Evolutionary conservation across 2,329 filamentous ascomycete genomes (phyloP).

Genomic region (Colletotrichum endophyticum): DNA sequence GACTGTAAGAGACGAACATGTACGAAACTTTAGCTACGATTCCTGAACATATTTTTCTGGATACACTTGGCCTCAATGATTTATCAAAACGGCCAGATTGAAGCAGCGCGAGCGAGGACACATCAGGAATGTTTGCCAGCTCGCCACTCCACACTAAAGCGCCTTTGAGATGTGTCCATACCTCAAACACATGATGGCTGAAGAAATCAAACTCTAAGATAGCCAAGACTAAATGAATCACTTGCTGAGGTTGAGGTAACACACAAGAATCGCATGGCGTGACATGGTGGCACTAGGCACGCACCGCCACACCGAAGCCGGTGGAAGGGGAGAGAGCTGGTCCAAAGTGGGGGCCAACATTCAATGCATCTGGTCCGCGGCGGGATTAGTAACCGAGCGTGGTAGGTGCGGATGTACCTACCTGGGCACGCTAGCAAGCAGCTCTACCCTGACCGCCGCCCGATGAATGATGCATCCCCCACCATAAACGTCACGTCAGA

Average conservation of each 20-base stretch:
- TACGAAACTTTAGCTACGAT: background rate
- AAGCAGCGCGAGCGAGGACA: background rate
- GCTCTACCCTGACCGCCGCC: background rate
- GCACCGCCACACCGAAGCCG: slow-evolving; percentile 18
- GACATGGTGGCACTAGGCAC: background rate
- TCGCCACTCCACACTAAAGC: background rate
- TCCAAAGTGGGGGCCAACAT: background rate
- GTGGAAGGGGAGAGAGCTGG: slow-evolving; percentile 4
- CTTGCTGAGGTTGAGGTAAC: background rate
- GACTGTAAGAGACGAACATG: background rate
- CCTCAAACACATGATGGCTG: background rate
- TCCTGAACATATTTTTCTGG: background rate
- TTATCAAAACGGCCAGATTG: background rate
- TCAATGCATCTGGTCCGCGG: background rate
- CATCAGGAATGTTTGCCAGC: background rate
- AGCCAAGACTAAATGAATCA: background rate
- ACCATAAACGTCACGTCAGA: slow-evolving; percentile 10
- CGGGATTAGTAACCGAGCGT: slow-evolving; percentile 2
- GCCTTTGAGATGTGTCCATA: background rate
- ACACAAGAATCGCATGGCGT: background rate
- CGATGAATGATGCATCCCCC: background rate
- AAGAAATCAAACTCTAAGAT: background rate
- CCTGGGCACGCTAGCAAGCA: background rate
- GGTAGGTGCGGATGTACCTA: background rate
- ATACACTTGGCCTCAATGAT: background rate